Base-by-base conservation (phyloP, 768 basidiomycete species). In the Xanthoconium stramineum region DNA sequence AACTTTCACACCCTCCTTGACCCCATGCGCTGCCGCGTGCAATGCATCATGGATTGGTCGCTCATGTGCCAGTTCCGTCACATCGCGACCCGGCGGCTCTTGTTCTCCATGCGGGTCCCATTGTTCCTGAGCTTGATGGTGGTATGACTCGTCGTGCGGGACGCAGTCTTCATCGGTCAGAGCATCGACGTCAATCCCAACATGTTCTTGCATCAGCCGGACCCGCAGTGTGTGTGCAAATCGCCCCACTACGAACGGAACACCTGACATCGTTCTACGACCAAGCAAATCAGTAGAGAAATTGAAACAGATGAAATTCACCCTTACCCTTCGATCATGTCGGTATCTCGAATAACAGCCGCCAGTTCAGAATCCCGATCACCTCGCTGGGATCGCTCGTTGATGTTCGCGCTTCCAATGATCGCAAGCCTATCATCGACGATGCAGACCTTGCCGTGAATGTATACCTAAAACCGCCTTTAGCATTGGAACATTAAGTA, bases 311-410 rank as follows among this genome's bases (percentile, higher is more conserved):
- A 55, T 9, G 43, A 35, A 30, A 30, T 24, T 38, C 11, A 45
- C 30, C n/a, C 82, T 49, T 59, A 89, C 91, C 92, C 82, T 56
- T 96, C 87, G 50, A 98, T 89, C 90, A 99, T 89, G 65, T 99
- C 96, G 4, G 96, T 98, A 65, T 99, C 97, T 59, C 94, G 80
- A 50, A 98, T 91, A 44, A 99, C 85, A 37, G 91, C 86, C 4
- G 94, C 93, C 35, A 98, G 71, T 69, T 99, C 97, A 3, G 96
- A 98, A 71, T 99, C 97, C 30, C 97, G 86, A 69, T 99, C 96
- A 24, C 97, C 97, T 30, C 93, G 81, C 67, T 92, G 91, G 14
- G 93, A 96, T 37, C 97, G 85, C 69, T 99, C 97, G 67, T 99
- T 98, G 76, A 99, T 94, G 70, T 97, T 98, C 17, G 96, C 96